Conservation (phyloP, 768 basidiomycete species). For the Kwoniella mangroviensis region DNA sequence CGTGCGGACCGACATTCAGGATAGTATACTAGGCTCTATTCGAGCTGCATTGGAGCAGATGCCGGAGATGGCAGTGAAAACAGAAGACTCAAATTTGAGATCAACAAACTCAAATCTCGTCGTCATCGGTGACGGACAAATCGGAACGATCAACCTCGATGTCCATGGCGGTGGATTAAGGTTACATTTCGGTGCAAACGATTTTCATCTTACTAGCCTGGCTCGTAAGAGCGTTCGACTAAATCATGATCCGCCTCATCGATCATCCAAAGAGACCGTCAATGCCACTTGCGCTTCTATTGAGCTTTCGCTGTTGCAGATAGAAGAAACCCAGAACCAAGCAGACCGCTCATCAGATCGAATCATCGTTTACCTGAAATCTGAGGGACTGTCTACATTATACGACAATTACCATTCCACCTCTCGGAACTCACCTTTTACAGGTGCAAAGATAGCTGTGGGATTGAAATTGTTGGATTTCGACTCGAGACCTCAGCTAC, state of each 20-base stretch:
- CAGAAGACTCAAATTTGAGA: background rate
- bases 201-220: constrained; percentile 1
- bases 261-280: constrained; percentile 4
- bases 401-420: constrained; percentile 4
- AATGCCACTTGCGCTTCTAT: constrained; percentile 7
- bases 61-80: background rate
- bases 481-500: constrained; percentile 41
- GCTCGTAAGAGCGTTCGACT: constrained; percentile 5
- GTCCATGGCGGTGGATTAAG: constrained; percentile 14
- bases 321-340: background rate
- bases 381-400: constrained; percentile 10
- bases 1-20: constrained; percentile 8
- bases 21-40: constrained; percentile 17
- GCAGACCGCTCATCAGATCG: constrained; percentile 6
- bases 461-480: constrained; percentile 28
- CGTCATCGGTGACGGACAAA: constrained; percentile 7
- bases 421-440: background rate
- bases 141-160: constrained; percentile 11
- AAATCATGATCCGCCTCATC: background rate
- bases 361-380: constrained; percentile 4
- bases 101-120: background rate
- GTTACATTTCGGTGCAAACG: constrained; percentile 1
- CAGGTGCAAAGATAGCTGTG: constrained; percentile 18
- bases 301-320: constrained; percentile 11
- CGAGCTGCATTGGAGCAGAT: constrained; percentile 4